Evolutionary conservation across 202 grass and related monocot genomes (phyloP).

Genomic region (Musa balbisiana): DNA sequence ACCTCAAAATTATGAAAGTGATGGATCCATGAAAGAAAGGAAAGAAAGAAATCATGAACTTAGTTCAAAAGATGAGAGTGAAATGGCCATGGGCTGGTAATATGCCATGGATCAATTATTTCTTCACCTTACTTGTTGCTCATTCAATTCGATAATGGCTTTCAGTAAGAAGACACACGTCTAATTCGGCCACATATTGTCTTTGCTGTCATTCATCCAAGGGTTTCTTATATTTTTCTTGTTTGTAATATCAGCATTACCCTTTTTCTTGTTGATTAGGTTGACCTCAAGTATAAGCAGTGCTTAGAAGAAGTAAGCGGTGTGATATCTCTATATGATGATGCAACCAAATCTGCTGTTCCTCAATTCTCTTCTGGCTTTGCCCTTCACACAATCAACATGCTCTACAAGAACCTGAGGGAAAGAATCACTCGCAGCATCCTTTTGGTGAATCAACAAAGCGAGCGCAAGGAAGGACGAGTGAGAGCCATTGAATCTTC

Average conservation of each 20-base stretch:
- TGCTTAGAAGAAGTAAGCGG: constrained; percentile 65
- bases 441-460: constrained; percentile 22
- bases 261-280: constrained; percentile 27
- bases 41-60: too few species aligned
- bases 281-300: constrained; percentile 59
- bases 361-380: constrained; percentile 37
- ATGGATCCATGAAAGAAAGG: too few species aligned
- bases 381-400: constrained; percentile 51
- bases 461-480: constrained; percentile 21
- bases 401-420: constrained; percentile 43
- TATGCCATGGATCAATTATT: too few species aligned
- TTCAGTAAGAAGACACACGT: too few species aligned
- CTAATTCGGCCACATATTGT: too few species aligned
- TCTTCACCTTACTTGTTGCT: too few species aligned
- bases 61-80: too few species aligned
- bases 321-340: constrained; percentile 44
- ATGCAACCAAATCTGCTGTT: constrained; percentile 20
- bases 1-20: too few species aligned
- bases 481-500: constrained; percentile 41
- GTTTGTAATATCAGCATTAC: neutral
- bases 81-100: too few species aligned
- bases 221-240: too few species aligned
- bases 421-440: constrained; percentile 39
- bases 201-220: neutral
- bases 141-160: too few species aligned